These are phyloP conservation scores for Saturnispora mendoncae DNA, from an alignment of 805 yeast species.

Conservation along the genomic window DNA sequence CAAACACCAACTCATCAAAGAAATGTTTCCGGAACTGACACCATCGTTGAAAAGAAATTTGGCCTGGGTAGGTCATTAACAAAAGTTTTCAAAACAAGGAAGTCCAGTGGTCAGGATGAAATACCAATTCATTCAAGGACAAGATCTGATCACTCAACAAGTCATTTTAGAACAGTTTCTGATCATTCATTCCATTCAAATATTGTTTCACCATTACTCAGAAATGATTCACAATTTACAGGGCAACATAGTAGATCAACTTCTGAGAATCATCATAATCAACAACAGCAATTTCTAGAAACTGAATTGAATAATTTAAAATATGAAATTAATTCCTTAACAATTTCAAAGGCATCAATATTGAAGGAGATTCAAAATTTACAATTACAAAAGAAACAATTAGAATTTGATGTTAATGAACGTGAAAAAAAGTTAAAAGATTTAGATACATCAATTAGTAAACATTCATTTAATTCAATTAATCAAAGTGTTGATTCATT, in stretches of 20 bases:
- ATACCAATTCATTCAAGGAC: constrained; percentile 16
- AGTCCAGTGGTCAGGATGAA: constrained; percentile 17
- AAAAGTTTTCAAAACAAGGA: constrained; percentile 24
- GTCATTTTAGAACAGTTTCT: constrained; percentile 25
- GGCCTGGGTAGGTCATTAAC: constrained; percentile 20
- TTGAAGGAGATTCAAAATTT: constrained; percentile 45
- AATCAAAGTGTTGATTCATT: constrained; percentile 10
- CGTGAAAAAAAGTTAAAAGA: constrained; percentile 14
- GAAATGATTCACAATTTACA: constrained; percentile 20
- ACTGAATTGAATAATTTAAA: constrained; percentile 32
- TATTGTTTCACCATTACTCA: constrained; percentile 38
- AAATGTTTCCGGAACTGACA: constrained; percentile 34
- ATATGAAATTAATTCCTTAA: constrained; percentile 33
- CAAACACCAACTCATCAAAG: constrained; percentile 5
- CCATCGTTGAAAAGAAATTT: constrained; percentile 31
- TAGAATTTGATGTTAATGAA: constrained; percentile 37
- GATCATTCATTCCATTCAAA: constrained; percentile 20
- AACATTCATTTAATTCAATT: constrained; percentile 3
- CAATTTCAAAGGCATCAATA: constrained; percentile 34
- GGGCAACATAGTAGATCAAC: constrained; percentile 36
- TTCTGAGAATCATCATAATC: constrained; percentile 42
- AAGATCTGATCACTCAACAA: constrained; percentile 21
- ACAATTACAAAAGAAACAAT: constrained; percentile 35
- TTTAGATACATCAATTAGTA: constrained; percentile 11
- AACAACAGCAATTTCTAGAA: constrained; percentile 24